A percentile compares a stretch with the other conserved stretches of the same genome.
phyloP scores from a whole-genome alignment of 371 early-diverging fungal species.

The Encephalitozoon cuniculi region DNA sequence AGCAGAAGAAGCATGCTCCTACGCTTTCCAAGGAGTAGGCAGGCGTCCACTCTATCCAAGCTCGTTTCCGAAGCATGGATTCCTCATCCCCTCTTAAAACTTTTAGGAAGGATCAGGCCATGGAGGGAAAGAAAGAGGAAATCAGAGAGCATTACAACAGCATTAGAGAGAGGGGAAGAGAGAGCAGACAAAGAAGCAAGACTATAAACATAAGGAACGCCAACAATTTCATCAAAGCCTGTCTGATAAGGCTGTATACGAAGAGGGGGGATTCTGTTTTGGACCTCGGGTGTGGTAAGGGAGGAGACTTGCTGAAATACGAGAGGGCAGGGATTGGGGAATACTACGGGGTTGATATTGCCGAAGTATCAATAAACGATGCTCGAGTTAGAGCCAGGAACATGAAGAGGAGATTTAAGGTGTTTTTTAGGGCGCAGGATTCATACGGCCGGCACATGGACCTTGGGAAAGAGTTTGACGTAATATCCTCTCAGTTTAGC shows the following conservation, averaged over 20 bases:
- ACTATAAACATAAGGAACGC: conserved; percentile 53
- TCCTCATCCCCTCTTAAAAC: not conserved
- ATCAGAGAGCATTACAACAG: conserved; percentile 83
- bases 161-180: conserved; percentile 69
- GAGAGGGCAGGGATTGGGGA: conserved; percentile 61
- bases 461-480: conserved; percentile 65
- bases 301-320: conserved; percentile 89
- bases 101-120: not conserved
- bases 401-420: conserved; percentile 56
- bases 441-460: conserved; percentile 64
- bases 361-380: conserved; percentile 76
- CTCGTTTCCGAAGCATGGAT: too few relatives aligned
- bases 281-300: conserved; percentile 94
- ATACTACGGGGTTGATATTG: conserved; percentile 69
- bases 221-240: conserved; percentile 60
- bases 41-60: not conserved
- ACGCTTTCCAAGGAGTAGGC: not conserved
- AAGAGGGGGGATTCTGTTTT: conserved; percentile 60
- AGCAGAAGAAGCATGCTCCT: not conserved
- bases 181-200: conserved; percentile 53
- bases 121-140: conserved; percentile 24
- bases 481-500: conserved; percentile 86
- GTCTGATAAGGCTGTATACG: conserved; percentile 48
- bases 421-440: conserved; percentile 70
- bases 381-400: conserved; percentile 67